Evolutionary conservation across 2,329 filamentous ascomycete genomes (phyloP).

Genomic region (Sporothrix pallida): DNA sequence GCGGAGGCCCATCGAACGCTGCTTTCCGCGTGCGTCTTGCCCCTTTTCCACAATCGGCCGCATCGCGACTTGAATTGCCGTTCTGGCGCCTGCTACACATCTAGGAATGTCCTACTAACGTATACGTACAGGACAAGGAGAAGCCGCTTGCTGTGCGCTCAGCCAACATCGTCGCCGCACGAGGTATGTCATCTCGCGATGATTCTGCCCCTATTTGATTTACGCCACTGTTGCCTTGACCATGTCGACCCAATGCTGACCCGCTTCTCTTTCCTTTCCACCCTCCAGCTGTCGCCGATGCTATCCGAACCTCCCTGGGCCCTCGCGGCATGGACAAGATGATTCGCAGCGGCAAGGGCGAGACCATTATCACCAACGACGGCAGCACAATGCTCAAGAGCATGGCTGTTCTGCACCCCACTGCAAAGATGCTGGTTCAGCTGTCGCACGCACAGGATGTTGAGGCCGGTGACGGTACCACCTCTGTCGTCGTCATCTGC

Average conservation of each 20-base stretch:
- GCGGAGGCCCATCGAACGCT: slow-evolving; percentile 55
- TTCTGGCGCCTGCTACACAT: background rate
- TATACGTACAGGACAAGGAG: slow-evolving; percentile 74
- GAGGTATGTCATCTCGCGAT: slow-evolving; percentile 65
- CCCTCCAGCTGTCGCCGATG: slow-evolving; percentile 84
- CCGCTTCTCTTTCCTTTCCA: background rate
- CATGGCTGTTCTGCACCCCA: slow-evolving; percentile 99
- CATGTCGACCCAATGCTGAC: slow-evolving; percentile 37
- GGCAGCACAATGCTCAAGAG: slow-evolving; percentile 99
- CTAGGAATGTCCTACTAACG: slow-evolving; percentile 28
- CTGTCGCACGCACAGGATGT: slow-evolving; percentile 97
- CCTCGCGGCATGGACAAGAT: slow-evolving; percentile 99
- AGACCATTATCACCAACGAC: slow-evolving; percentile 99
- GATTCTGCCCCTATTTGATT: background rate
- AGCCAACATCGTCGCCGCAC: slow-evolving; percentile 94
- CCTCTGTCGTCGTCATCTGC: slow-evolving; percentile 96
- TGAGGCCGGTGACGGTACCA: slow-evolving; percentile 97
- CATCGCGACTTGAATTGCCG: background rate
- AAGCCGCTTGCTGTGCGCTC: slow-evolving; percentile 97
- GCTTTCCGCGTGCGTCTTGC: slow-evolving; percentile 60
- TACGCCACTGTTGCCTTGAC: background rate
- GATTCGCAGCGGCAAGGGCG: slow-evolving; percentile 95
- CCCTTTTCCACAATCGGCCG: slow-evolving; percentile 26
- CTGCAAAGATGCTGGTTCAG: slow-evolving; percentile 98
- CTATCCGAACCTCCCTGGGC: slow-evolving; percentile 93